phyloP scores from a whole-genome alignment of 495 filamentous ascomycete genomes.

The Hapsidospora chrysogenum region DNA sequence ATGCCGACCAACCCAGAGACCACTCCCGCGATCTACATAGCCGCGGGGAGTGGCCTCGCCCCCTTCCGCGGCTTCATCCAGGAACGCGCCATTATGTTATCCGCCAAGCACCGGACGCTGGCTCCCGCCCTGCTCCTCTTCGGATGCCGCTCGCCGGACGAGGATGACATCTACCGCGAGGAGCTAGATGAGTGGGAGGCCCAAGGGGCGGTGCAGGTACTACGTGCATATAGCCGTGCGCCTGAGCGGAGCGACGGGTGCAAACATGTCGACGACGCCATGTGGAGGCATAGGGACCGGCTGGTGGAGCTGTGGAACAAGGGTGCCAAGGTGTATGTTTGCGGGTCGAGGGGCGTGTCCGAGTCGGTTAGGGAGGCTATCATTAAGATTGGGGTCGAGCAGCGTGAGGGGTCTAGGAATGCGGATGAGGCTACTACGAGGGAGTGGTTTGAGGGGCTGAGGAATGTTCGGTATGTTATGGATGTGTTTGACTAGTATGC shows the following conservation, averaged over 20 bases:
- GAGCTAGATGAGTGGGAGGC: conserved; percentile 43
- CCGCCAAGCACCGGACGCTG: conserved; percentile 32
- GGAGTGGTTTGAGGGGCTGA: conserved; percentile 39
- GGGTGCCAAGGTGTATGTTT: conserved; percentile 50
- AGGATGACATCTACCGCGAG: conserved; percentile 42
- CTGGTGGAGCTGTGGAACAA: conserved; percentile 34
- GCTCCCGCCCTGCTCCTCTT: conserved; percentile 46
- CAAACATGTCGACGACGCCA: conserved; percentile 45
- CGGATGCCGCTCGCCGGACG: conserved; percentile 39
- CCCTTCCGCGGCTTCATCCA: conserved; percentile 58
- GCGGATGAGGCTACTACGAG: conserved; percentile 19
- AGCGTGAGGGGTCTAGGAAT: conserved; percentile 17
- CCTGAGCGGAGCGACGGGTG: conserved; percentile 14
- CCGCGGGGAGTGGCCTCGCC: conserved; percentile 37
- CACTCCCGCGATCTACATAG: conserved; percentile 51
- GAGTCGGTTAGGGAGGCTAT: conserved; percentile 34
- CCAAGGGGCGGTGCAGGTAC: conserved; percentile 39
- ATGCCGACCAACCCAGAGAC: conserved; percentile 40
- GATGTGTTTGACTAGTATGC: conserved; percentile 54
- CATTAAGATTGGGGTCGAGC: conserved; percentile 30
- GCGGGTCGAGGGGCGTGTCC: conserved; percentile 44
- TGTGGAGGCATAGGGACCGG: conserved; percentile 35
- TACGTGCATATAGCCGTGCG: conserved; percentile 35
- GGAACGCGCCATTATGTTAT: conserved; percentile 42
- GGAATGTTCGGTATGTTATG: conserved; percentile 46